phyloP scores from a whole-genome alignment of 169 alveolate genomes.

The Eimeria mitis region DNA sequence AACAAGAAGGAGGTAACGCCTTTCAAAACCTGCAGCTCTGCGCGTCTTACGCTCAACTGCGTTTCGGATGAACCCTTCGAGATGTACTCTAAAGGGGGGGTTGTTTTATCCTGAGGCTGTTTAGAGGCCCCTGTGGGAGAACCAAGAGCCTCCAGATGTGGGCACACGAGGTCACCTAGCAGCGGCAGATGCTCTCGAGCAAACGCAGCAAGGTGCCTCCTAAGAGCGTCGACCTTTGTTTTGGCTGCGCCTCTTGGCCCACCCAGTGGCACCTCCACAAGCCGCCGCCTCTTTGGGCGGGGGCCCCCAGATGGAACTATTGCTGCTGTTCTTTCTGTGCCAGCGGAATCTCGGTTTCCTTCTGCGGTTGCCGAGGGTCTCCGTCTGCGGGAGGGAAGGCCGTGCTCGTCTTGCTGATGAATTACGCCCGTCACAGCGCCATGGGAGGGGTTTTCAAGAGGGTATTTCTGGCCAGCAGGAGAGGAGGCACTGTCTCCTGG shows the following conservation, averaged over 20 bases:
- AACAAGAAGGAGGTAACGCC: conserved; percentile 46
- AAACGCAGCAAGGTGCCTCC: conserved; percentile 63
- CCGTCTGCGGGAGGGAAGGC: conserved; percentile 30
- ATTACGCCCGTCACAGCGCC: neutral
- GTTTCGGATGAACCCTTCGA: neutral
- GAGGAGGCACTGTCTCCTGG: neutral
- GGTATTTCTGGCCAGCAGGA: neutral
- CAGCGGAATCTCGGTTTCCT: neutral
- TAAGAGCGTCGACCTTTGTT: neutral
- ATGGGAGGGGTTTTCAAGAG: neutral
- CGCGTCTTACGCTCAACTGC: conserved; percentile 20
- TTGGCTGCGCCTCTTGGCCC: neutral
- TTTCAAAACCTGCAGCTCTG: conserved; percentile 36
- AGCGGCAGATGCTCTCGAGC: conserved; percentile 69
- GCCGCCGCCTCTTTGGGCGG: conserved; percentile 80
- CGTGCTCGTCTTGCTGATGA: neutral
- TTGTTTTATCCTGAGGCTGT: neutral
- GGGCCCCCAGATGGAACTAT: conserved; percentile 25
- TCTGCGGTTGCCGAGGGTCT: conserved; percentile 43
- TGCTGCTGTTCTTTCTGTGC: conserved; percentile 8
- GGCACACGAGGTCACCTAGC: conserved; percentile 60
- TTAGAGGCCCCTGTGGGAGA: neutral
- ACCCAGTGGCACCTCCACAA: conserved; percentile 16
- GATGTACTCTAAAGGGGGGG: neutral
- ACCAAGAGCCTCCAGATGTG: conserved; percentile 48